Evolutionary conservation across 1,284 basidiomycete genomes (phyloP).

Genomic region (Uromyces viciae-fabae): DNA sequence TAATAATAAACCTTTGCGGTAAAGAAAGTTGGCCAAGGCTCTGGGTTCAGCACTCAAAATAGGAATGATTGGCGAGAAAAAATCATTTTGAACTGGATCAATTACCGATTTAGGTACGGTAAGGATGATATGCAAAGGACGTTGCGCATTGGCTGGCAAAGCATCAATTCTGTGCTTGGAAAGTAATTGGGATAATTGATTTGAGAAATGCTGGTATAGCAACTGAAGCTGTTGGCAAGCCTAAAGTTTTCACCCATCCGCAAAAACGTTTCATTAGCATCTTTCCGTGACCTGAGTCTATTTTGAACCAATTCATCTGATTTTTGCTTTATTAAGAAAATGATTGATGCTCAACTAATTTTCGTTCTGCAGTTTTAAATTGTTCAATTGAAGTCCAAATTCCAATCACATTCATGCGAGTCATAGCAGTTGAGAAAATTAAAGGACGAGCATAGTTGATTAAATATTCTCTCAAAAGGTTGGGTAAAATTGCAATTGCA

Average conservation of each 20-base stretch:
- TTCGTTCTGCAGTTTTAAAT: conserved; percentile 38
- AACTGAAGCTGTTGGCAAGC: conserved; percentile 14
- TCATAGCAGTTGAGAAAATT: conserved; percentile 80
- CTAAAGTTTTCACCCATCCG: background rate
- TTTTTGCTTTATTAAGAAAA: no score
- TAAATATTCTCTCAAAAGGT: conserved; percentile 73
- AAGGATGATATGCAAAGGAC: background rate
- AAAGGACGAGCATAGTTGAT: conserved; percentile 88
- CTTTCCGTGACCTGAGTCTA: no score
- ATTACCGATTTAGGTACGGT: conserved; percentile 5
- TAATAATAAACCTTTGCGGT: conserved; percentile 64
- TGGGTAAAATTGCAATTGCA: conserved; percentile 75
- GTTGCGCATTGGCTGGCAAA: background rate
- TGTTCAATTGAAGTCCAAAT: background rate
- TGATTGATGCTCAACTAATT: background rate
- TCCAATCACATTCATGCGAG: conserved; percentile 64
- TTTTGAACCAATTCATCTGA: no score
- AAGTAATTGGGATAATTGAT: background rate
- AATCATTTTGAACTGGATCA: background rate
- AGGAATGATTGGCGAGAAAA: conserved; percentile 71
- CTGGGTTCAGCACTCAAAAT: conserved; percentile 72
- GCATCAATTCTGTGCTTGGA: background rate
- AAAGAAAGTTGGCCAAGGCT: conserved; percentile 66
- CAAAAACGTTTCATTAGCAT: background rate
- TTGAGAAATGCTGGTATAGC: conserved; percentile 1